phyloP scores from a whole-genome alignment of 2,329 filamentous ascomycete species.

The Cytospora paraplurivora region DNA sequence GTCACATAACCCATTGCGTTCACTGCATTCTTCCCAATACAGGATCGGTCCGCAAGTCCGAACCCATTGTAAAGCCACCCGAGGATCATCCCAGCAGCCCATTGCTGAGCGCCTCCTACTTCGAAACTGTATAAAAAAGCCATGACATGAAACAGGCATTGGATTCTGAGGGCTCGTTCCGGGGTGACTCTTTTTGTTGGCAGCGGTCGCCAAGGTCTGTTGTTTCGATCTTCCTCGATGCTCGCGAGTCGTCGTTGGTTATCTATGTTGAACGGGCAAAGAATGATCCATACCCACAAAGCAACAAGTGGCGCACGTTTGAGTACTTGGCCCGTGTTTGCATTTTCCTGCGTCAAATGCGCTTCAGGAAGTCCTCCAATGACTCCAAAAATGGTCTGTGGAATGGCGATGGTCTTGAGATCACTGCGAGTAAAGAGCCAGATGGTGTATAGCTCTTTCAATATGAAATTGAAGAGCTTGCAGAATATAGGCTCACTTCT shows the following conservation, averaged over 20 bases:
- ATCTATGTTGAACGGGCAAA: conserved; percentile 9
- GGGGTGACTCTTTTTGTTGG: too few relatives aligned
- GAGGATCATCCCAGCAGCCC: background rate
- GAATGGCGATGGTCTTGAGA: conserved; percentile 2
- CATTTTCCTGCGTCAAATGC: background rate
- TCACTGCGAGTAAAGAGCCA: conserved; percentile 2
- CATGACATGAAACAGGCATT: background rate
- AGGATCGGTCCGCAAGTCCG: too few relatives aligned
- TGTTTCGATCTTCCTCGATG: too few relatives aligned
- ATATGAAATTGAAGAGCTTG: background rate
- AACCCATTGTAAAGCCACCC: conserved; percentile 9
- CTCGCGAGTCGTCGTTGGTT: background rate
- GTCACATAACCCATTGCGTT: too few relatives aligned
- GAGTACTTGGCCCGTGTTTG: background rate
- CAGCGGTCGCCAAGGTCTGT: too few relatives aligned
- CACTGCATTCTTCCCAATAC: too few relatives aligned
- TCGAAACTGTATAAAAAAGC: background rate
- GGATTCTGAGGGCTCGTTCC: background rate
- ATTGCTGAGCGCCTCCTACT: conserved; percentile 1
- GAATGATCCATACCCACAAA: conserved; percentile 4
- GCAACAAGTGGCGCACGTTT: background rate
- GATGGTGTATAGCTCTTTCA: background rate
- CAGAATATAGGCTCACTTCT: background rate
- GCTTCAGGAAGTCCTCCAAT: conserved; percentile 4
- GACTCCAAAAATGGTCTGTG: conserved; percentile 4